Conservation (phyloP, 768 basidiomycete genomes). For the Pleurotus tuoliensis region DNA sequence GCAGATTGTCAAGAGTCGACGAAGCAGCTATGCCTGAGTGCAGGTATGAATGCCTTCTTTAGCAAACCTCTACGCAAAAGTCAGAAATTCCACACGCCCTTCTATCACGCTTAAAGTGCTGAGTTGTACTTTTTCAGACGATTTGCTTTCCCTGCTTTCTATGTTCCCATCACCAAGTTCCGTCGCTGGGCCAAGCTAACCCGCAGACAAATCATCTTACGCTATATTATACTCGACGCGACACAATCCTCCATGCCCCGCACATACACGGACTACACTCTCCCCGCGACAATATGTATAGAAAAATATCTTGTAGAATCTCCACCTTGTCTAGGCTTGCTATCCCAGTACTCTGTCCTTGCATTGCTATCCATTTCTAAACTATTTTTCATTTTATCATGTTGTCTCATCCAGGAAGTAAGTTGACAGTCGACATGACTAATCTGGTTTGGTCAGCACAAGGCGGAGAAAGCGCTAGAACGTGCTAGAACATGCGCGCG, state of each 20-base stretch:
- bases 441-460: not conserved
- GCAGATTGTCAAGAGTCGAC: conserved; percentile 78
- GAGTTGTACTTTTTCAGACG: conserved; percentile 29
- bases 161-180: conserved; percentile 40
- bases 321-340: no score
- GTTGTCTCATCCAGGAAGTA: no score
- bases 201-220: not conserved
- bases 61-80: conserved; percentile 68
- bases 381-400: no score
- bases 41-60: conserved; percentile 76
- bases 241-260: not conserved
- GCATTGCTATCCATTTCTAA: no score
- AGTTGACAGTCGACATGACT: no score
- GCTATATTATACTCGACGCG: not conserved
- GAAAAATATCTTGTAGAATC: no score
- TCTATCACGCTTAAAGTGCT: not conserved
- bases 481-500: conserved; percentile 1
- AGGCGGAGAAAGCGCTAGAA: not conserved
- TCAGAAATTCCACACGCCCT: conserved; percentile 18
- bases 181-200: not conserved
- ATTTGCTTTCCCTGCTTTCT: conserved; percentile 48
- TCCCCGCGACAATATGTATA: no score
- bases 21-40: conserved; percentile 70
- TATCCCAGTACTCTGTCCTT: no score
- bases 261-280: no score